These are phyloP conservation scores for Barnettozyma salicaria DNA, from an alignment of 805 yeast species.

Conservation along the genomic window DNA sequence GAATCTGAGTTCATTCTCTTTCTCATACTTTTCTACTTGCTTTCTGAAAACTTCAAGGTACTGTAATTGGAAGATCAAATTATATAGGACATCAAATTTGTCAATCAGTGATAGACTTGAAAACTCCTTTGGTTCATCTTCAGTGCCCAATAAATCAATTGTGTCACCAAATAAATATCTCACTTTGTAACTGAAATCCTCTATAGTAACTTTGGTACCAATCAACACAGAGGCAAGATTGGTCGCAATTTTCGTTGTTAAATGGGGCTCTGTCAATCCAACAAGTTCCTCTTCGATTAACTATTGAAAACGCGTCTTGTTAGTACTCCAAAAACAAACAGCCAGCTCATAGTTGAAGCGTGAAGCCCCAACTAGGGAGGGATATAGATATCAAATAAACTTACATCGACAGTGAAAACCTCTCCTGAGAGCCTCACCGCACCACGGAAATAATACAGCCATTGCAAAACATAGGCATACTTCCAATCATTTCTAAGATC, in stretches of 20 bases:
- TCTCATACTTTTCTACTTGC: constrained; percentile 38
- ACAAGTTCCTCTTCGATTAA: constrained; percentile 53
- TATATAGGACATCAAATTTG: constrained; percentile 44
- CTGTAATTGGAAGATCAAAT: constrained; percentile 39
- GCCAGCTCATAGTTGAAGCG: too few relatives aligned
- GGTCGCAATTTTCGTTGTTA: constrained; percentile 38
- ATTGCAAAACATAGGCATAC: constrained; percentile 41
- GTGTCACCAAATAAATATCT: constrained; percentile 24
- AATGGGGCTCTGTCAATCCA: constrained; percentile 35
- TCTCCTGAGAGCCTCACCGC: constrained; percentile 44
- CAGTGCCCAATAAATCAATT: constrained; percentile 21
- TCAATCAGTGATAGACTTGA: constrained; percentile 36
- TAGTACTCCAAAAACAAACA: constrained; percentile 2
- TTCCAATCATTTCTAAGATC: constrained; percentile 33
- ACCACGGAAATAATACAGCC: constrained; percentile 52
- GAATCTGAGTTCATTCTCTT: constrained; percentile 26
- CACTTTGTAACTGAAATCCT: constrained; percentile 25
- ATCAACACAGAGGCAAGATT: constrained; percentile 19
- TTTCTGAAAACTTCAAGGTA: constrained; percentile 40
- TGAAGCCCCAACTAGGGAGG: neutral
- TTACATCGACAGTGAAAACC: constrained; percentile 47
- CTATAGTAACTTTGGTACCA: constrained; percentile 19
- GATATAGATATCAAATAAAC: constrained; percentile 11
- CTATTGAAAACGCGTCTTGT: constrained; percentile 4
- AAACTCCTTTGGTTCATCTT: constrained; percentile 29